Conservation (phyloP, 1,139 yeast genomes). For the Barnettozyma hawaiiensis region DNA sequence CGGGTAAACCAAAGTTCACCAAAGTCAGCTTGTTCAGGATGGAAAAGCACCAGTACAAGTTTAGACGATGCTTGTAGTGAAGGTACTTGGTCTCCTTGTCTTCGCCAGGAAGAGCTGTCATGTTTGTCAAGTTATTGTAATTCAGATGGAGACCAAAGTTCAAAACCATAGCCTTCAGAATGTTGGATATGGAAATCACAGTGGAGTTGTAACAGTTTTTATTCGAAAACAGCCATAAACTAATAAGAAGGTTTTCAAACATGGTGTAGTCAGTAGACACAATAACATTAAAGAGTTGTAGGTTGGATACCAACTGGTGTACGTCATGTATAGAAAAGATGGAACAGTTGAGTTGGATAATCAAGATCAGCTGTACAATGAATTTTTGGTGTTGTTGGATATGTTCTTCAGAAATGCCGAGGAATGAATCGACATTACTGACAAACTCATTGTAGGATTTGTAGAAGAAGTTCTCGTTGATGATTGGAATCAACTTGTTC, state of each 20-base stretch:
- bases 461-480: conserved; percentile 54
- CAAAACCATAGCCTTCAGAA: conserved; percentile 21
- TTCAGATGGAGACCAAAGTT: conserved; percentile 23
- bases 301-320: conserved; percentile 21
- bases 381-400: conserved; percentile 22
- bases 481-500: conserved; percentile 55
- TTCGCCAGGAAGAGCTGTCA: conserved; percentile 3
- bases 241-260: conserved; percentile 20
- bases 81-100: conserved; percentile 30
- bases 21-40: conserved; percentile 32
- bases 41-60: conserved; percentile 56
- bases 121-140: conserved; percentile 27
- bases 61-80: conserved; percentile 37
- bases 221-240: conserved; percentile 24
- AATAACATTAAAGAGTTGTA: conserved; percentile 15
- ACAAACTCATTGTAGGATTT: conserved; percentile 43
- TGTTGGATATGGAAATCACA: conserved; percentile 29
- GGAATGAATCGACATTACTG: conserved; percentile 38
- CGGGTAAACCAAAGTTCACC: conserved; percentile 24
- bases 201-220: conserved; percentile 24
- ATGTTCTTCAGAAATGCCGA: background rate
- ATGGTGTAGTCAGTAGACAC: conserved; percentile 13
- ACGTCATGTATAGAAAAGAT: conserved; percentile 25
- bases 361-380: conserved; percentile 36
- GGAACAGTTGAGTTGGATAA: conserved; percentile 31